These are phyloP conservation scores for Aspergillus sp. DNA, from an alignment of 2,329 filamentous ascomycete species.

Conservation along the genomic window DNA sequence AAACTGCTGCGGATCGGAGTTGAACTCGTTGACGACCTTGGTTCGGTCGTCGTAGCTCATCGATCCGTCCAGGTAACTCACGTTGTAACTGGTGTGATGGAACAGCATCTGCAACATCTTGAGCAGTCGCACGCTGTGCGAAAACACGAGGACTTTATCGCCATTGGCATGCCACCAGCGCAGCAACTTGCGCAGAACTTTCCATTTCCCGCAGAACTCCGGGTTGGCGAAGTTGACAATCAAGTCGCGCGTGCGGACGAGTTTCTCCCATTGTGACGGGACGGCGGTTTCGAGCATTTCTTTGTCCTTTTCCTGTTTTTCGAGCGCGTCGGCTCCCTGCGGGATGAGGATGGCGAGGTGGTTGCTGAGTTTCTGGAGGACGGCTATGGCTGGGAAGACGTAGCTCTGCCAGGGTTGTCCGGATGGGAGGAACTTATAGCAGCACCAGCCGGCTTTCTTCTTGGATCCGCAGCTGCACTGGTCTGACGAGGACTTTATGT, in stretches of 20 bases:
- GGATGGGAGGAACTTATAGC: constrained; percentile 51
- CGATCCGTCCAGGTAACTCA: constrained; percentile 81
- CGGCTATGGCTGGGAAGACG: constrained; percentile 77
- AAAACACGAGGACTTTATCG: constrained; percentile 93
- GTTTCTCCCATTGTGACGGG: constrained; percentile 63
- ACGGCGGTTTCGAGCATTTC: constrained; percentile 64
- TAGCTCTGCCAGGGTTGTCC: constrained; percentile 63
- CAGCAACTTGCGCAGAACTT: constrained; percentile 74
- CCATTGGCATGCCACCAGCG: constrained; percentile 83
- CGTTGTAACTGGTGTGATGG: constrained; percentile 77
- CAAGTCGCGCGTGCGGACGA: constrained; percentile 68
- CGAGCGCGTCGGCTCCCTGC: constrained; percentile 50
- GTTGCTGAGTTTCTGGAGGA: constrained; percentile 80
- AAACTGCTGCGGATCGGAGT: constrained; percentile 76
- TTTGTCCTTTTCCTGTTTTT: constrained; percentile 72
- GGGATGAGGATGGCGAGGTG: constrained; percentile 87
- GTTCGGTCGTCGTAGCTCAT: constrained; percentile 78
- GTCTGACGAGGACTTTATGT: constrained; percentile 60
- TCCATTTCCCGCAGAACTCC: constrained; percentile 96
- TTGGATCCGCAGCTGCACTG: constrained; percentile 61
- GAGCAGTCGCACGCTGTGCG: constrained; percentile 77
- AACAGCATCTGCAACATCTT: constrained; percentile 80
- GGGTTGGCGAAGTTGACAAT: constrained; percentile 75
- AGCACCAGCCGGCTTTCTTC: constrained; percentile 75
- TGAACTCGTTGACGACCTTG: constrained; percentile 79